Percentiles rank a stretch among this genome's conserved stretches.
Conservation (phyloP, 306 rosid species). For the Vigna nakashimae region DNA sequence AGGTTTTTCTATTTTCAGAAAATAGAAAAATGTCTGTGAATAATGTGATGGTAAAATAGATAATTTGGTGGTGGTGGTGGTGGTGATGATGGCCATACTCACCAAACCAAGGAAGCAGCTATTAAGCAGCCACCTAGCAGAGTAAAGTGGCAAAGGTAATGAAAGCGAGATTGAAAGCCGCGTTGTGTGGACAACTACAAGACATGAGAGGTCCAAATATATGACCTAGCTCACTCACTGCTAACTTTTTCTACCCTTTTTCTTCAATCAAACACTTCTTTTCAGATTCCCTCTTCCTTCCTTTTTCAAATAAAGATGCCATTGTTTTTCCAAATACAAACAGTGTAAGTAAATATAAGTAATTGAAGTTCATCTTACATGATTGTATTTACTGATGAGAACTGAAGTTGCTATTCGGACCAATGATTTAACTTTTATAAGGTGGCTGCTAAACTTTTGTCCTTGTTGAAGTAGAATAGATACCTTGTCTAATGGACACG, state of each 20-base stretch:
- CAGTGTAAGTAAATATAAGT: no score
- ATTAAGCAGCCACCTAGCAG: constrained; percentile 8
- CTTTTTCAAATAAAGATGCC: neutral
- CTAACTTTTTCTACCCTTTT: constrained; percentile 19
- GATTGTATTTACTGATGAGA: neutral
- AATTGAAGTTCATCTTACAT: no score
- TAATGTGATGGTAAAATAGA: no score
- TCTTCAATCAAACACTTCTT: constrained; percentile 28
- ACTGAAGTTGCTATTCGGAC: neutral
- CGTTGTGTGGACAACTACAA: constrained; percentile 40
- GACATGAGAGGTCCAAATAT: constrained; percentile 30
- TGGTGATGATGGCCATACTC: neutral
- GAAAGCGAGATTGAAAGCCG: constrained; percentile 31
- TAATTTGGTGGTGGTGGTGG: neutral
- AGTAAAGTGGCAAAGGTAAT: constrained; percentile 37
- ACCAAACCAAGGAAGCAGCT: neutral
- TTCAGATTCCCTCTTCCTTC: neutral
- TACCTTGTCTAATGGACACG: constrained; percentile 35
- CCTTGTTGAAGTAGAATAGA: neutral
- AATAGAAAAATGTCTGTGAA: no score
- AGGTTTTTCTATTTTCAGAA: no score
- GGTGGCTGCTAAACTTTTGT: no score
- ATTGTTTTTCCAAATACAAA: neutral
- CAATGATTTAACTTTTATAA: neutral
- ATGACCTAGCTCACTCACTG: constrained; percentile 25